Conservation (phyloP, 2,329 filamentous ascomycete genomes). For the Ambrosiella beaveri region DNA sequence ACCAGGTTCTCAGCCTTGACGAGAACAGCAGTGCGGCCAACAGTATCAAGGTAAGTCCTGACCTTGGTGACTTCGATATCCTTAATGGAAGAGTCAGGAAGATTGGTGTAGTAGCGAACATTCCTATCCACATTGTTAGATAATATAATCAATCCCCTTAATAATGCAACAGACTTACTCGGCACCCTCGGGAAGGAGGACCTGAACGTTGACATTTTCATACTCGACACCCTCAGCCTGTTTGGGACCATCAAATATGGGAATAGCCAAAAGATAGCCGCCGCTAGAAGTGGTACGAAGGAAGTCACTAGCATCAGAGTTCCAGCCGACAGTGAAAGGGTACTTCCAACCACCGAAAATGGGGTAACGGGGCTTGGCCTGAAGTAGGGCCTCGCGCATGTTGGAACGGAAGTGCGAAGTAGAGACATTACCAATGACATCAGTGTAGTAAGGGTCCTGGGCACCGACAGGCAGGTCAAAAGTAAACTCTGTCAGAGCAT, state of each 20-base stretch:
- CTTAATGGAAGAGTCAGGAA: constrained; percentile 47
- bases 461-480: constrained; percentile 68
- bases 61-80: constrained; percentile 44
- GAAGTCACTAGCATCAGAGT: constrained; percentile 63
- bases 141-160: background rate
- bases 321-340: constrained; percentile 93
- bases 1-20: constrained; percentile 74
- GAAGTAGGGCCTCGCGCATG: constrained; percentile 62
- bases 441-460: constrained; percentile 80
- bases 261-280: constrained; percentile 73
- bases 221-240: constrained; percentile 75
- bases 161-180: constrained; percentile 36
- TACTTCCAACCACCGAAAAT: constrained; percentile 97
- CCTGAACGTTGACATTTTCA: constrained; percentile 57
- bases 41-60: constrained; percentile 83
- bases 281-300: constrained; percentile 49
- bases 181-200: constrained; percentile 83
- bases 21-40: constrained; percentile 67
- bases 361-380: constrained; percentile 89
- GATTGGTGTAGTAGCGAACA: constrained; percentile 55
- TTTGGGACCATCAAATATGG: constrained; percentile 85
- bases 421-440: constrained; percentile 92
- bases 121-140: constrained; percentile 36
- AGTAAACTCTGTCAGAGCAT: constrained; percentile 64
- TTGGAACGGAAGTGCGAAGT: constrained; percentile 74